Evolutionary conservation across 257 asterid species (phyloP).

Genomic region (Nicotiana undulata): DNA sequence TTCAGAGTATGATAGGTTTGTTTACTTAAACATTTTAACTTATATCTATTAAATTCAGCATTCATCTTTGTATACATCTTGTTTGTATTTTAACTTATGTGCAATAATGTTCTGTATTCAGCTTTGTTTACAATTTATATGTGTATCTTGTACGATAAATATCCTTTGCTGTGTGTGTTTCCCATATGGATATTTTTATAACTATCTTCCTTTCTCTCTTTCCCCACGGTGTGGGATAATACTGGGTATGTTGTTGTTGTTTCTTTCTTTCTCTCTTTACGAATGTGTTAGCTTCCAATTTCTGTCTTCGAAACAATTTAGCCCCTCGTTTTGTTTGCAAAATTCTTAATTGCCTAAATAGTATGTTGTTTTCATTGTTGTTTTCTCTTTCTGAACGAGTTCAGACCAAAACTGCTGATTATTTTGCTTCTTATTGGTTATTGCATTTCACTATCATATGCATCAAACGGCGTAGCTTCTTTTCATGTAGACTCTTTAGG

Average conservation of each 20-base stretch:
- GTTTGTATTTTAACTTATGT: background rate
- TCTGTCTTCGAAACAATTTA: background rate
- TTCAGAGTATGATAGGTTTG: background rate
- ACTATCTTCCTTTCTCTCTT: background rate
- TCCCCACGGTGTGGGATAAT: background rate
- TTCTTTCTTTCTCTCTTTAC: background rate
- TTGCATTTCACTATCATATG: background rate
- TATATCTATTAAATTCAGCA: background rate
- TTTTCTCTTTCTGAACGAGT: background rate
- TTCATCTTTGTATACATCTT: background rate
- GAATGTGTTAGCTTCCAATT: background rate
- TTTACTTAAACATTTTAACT: background rate
- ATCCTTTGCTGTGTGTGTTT: background rate
- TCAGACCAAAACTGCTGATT: background rate
- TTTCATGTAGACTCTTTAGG: background rate
- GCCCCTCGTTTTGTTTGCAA: background rate
- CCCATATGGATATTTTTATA: background rate
- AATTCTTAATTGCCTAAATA: background rate
- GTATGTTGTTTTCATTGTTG: background rate
- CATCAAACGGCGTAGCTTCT: background rate
- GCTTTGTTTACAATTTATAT: background rate
- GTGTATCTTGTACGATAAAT: background rate
- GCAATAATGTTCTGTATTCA: background rate
- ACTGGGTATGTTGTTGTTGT: too few species aligned
- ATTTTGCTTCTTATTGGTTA: background rate